A percentile compares a stretch with the other conserved stretches of the same genome.
phyloP scores from a whole-genome alignment of 2,329 filamentous ascomycete species.

The Tothia fuscella region DNA sequence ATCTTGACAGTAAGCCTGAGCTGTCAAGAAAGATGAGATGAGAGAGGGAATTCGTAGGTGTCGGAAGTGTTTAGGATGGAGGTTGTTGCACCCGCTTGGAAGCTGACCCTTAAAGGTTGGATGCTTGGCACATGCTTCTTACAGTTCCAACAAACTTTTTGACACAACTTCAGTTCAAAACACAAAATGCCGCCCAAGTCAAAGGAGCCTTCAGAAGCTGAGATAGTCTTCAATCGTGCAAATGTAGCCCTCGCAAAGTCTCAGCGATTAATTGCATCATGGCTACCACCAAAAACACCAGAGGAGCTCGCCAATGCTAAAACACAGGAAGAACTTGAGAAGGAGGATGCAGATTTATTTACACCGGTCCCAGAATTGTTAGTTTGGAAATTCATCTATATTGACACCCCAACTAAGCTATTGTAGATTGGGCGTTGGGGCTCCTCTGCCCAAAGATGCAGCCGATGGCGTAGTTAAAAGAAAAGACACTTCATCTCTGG shows the following conservation, averaged over 20 bases:
- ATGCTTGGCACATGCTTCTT: no score
- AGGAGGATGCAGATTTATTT: slow-evolving; percentile 44
- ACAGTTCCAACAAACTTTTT: neutral
- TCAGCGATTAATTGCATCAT: slow-evolving; percentile 43
- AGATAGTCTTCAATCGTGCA: slow-evolving; percentile 43
- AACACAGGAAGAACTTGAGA: slow-evolving; percentile 32
- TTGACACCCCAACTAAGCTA: slow-evolving; percentile 1
- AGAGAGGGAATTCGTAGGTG: no score
- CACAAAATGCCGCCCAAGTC: slow-evolving; percentile 2
- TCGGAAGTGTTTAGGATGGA: no score
- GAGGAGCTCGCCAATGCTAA: slow-evolving; percentile 27
- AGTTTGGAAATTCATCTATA: slow-evolving; percentile 11
- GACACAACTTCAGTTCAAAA: neutral
- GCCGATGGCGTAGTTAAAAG: slow-evolving; percentile 14
- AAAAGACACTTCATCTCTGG: slow-evolving; percentile 12
- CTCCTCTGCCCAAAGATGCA: slow-evolving; percentile 18
- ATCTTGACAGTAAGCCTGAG: slow-evolving; percentile 44
- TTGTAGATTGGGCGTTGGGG: slow-evolving; percentile 28
- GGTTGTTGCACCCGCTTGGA: no score
- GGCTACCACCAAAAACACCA: slow-evolving; percentile 38
- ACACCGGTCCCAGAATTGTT: slow-evolving; percentile 42
- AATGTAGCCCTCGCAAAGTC: slow-evolving; percentile 42
- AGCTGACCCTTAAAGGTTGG: no score
- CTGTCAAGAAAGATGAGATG: no score
- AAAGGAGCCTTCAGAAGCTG: slow-evolving; percentile 29